Percentiles rank a stretch among this genome's conserved stretches.
Conservation (phyloP, 1,284 basidiomycete species). For the Omphalotus olearius region DNA sequence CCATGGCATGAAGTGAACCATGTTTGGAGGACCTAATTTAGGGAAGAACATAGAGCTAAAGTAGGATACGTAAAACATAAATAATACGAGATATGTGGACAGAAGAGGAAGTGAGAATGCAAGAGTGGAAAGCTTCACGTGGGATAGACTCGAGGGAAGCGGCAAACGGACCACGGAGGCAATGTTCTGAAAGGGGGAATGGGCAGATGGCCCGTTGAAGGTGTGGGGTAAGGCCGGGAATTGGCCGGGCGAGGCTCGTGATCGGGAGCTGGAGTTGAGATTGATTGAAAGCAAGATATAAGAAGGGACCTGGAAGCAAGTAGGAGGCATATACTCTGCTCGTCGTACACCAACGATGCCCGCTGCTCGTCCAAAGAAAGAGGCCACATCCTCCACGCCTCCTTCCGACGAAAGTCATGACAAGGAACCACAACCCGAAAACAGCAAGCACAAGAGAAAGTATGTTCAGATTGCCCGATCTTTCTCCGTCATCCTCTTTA, state of each 20-base stretch:
- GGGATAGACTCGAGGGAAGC: constrained; percentile 6
- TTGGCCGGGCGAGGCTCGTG: constrained; percentile 5
- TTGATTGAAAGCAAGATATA: not conserved
- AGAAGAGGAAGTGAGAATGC: not conserved
- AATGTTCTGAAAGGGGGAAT: not conserved
- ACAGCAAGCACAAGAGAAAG: constrained; percentile 69
- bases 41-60: not conserved
- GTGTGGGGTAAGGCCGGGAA: constrained; percentile 9
- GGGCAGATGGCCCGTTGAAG: not conserved
- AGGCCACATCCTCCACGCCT: constrained; percentile 52
- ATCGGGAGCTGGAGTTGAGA: not conserved
- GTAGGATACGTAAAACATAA: not conserved
- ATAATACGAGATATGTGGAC: not conserved
- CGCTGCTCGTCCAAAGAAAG: constrained; percentile 62
- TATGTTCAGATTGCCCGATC: constrained; percentile 34
- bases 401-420: constrained; percentile 55
- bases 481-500: constrained; percentile 34
- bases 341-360: constrained; percentile 41
- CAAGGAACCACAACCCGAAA: constrained; percentile 54
- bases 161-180: constrained; percentile 5
- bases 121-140: constrained; percentile 4
- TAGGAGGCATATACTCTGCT: constrained; percentile 12
- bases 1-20: not conserved
- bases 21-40: not conserved
- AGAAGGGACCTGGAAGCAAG: not conserved